Conservation (phyloP, 2,329 filamentous ascomycete species). For the Aspergillus hortae region DNA sequence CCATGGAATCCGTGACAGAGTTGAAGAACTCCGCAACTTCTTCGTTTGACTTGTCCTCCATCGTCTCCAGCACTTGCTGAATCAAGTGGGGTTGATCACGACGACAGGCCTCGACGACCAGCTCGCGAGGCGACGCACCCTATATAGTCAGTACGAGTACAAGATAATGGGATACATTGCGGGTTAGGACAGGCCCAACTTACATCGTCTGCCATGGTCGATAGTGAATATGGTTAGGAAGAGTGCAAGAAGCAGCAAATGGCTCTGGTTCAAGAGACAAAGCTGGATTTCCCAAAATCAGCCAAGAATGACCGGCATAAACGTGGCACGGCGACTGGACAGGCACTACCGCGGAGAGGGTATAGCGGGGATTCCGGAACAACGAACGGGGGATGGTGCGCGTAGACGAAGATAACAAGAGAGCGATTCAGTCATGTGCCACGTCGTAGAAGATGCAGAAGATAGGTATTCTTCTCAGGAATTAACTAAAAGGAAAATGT, state of each 20-base stretch:
- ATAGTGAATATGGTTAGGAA: not conserved
- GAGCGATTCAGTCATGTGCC: not conserved
- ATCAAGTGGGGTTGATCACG: slow-evolving; percentile 89
- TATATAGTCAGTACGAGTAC: slow-evolving; percentile 33
- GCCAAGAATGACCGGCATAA: not conserved
- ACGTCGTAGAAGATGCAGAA: too few relatives aligned
- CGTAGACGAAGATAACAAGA: not conserved
- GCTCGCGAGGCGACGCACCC: slow-evolving; percentile 82
- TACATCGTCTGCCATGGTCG: slow-evolving; percentile 44
- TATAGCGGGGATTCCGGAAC: slow-evolving; percentile 9
- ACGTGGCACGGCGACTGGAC: not conserved
- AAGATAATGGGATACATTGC: not conserved
- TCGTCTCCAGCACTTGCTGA: slow-evolving; percentile 63
- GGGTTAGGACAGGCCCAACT: slow-evolving; percentile 5
- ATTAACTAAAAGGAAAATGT: too few relatives aligned
- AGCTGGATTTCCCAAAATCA: slow-evolving; percentile 1
- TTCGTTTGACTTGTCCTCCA: slow-evolving; percentile 56
- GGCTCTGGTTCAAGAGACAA: not conserved
- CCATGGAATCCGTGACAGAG: slow-evolving; percentile 76
- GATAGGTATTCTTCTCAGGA: too few relatives aligned
- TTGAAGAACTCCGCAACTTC: slow-evolving; percentile 78
- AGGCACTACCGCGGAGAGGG: slow-evolving; percentile 17
- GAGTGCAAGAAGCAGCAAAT: not conserved
- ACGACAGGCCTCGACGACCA: slow-evolving; percentile 87
- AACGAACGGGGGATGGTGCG: not conserved